Base-by-base conservation (phyloP, 352 stramenopile genomes). In the Globisporangium nagaii region DNA sequence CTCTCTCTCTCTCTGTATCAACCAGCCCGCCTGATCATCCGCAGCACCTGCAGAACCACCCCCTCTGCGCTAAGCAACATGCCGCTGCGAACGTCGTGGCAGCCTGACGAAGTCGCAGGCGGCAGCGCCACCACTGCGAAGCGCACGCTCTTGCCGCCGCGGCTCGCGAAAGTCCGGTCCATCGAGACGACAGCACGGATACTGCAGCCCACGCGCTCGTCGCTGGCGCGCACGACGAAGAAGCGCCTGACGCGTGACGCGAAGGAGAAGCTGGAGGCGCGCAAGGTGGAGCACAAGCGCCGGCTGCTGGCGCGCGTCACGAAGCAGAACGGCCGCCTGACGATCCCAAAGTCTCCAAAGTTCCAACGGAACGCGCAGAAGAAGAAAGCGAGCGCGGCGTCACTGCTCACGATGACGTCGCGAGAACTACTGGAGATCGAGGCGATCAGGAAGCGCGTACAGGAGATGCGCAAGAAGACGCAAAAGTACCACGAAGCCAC, bases 381-480 rank as follows among this genome's bases (percentile, higher is more conserved):
- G 43, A 79, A 70, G 52, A 45, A 45, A 3, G 46, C 74, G 15
- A 58, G 62, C 36, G 72, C n/a, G n/a, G n/a, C 70, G 5, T 64
- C 66, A 19, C 69, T 73, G 65, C 62, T 90, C 27, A 90, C 77
- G 22, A 66, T 65, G 49, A 90, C 80, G 47, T 88, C 80, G n/a
- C 73, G 78, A 42, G 80, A 90, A 54, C 39, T 90, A 40, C 63
- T 78, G 52, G 80, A 90, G 65, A 90, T 90, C 51, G 71, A 70
- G 4, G 77, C 80, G 34, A 74, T 90, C 47, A 70, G 70, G 55
- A 79, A 82, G 46, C 76, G 77, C 42, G 66, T 90, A 2, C 53
- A 66, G 22, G 63, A 67, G 20, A 79, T 73, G 61, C 79, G 79
- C 27, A 71, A 68, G 27, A 83, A 82, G 45, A 85, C 78, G 48